phyloP scores from a whole-genome alignment of 768 basidiomycete genomes.

The Chalciporus pseudorubinellus region DNA sequence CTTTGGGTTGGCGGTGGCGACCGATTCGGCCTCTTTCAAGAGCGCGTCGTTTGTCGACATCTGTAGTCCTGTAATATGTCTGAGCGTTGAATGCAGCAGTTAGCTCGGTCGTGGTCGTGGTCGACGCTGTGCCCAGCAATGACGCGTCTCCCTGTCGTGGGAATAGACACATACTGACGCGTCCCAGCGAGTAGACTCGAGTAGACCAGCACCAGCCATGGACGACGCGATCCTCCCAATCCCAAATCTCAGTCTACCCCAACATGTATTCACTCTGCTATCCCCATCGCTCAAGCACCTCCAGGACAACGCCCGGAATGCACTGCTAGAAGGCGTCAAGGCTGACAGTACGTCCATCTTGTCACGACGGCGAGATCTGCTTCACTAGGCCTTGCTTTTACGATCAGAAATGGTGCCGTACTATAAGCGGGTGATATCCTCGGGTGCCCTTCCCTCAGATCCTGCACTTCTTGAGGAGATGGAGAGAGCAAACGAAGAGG shows the following conservation, averaged over 20 bases:
- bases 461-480: constrained; percentile 29
- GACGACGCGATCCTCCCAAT: constrained; percentile 83
- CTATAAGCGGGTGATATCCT: constrained; percentile 56
- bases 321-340: constrained; percentile 71
- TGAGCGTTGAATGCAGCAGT: too few species aligned
- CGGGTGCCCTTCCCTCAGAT: constrained; percentile 44
- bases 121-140: not conserved
- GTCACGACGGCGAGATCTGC: not conserved
- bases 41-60: constrained; percentile 28
- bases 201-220: too few species aligned
- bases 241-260: constrained; percentile 80
- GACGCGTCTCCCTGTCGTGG: constrained; percentile 9
- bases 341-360: constrained; percentile 62
- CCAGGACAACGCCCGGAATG: constrained; percentile 62
- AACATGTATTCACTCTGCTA: constrained; percentile 74
- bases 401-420: constrained; percentile 85
- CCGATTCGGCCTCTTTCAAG: constrained; percentile 49
- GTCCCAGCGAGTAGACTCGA: too few species aligned
- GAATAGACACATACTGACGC: constrained; percentile 18
- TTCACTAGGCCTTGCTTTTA: constrained; percentile 1
- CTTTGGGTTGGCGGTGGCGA: constrained; percentile 46
- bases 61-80: not conserved
- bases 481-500: constrained; percentile 60
- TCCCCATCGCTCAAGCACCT: constrained; percentile 57
- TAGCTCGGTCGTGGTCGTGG: not conserved